Conservation (phyloP, 495 filamentous ascomycete species). For the Elasticomyces elasticus region DNA sequence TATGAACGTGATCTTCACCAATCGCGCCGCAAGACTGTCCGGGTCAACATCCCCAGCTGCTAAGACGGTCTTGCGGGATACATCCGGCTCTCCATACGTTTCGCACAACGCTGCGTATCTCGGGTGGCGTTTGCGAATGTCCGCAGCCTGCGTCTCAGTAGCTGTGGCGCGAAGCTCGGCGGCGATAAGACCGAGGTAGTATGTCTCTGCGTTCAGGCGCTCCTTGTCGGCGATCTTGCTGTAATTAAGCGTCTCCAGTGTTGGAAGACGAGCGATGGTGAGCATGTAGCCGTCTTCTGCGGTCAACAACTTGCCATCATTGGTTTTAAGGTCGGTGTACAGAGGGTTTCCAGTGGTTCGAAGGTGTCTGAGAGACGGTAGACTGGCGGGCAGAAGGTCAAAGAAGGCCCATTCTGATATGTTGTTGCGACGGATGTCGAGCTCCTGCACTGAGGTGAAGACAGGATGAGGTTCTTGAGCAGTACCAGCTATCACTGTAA, state of each 20-base stretch:
- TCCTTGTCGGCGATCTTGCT: constrained; percentile 60
- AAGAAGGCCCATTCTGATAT: constrained; percentile 63
- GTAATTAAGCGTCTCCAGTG: constrained; percentile 65
- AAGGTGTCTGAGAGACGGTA: constrained; percentile 62
- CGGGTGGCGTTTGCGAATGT: constrained; percentile 50
- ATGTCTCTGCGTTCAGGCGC: constrained; percentile 78
- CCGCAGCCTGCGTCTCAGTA: constrained; percentile 38
- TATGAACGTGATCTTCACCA: constrained; percentile 57
- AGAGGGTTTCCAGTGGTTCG: constrained; percentile 79
- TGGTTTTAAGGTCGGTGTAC: constrained; percentile 36
- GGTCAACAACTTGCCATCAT: constrained; percentile 39
- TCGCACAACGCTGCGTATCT: constrained; percentile 66
- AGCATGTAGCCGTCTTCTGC: constrained; percentile 79
- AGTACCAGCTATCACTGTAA: constrained; percentile 14
- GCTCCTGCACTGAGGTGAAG: constrained; percentile 39
- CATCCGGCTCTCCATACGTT: constrained; percentile 53
- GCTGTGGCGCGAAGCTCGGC: constrained; percentile 57
- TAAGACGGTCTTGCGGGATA: constrained; percentile 33
- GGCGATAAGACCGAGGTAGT: constrained; percentile 75
- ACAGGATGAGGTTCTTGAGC: background rate
- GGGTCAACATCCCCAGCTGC: constrained; percentile 43
- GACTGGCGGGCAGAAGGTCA: constrained; percentile 50
- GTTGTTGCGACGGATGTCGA: constrained; percentile 74
- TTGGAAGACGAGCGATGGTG: constrained; percentile 63
- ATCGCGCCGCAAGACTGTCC: constrained; percentile 59